Conservation (phyloP, 805 yeast species). For the Metschnikowia picachoensis region DNA sequence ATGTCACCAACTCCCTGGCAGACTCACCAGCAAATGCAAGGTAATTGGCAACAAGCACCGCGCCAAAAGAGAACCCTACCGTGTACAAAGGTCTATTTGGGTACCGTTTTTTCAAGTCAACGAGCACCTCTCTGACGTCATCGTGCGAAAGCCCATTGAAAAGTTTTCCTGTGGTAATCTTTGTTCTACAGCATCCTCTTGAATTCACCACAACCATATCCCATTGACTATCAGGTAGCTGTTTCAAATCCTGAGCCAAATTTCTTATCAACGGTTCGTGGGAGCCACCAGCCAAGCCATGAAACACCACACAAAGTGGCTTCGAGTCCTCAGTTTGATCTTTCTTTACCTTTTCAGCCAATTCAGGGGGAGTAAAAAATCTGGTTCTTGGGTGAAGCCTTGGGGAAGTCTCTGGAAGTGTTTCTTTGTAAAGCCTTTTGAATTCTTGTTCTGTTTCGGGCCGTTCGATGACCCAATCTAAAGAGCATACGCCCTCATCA, state of each 20-base stretch:
- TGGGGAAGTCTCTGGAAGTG: constrained; percentile 34
- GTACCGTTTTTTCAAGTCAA: constrained; percentile 44
- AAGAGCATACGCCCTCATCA: constrained; percentile 71
- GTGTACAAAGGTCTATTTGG: constrained; percentile 63
- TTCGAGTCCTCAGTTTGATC: constrained; percentile 27
- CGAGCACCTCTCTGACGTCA: constrained; percentile 57
- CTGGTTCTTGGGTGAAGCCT: constrained; percentile 51
- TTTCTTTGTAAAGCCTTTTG: constrained; percentile 22
- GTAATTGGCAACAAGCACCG: constrained; percentile 65
- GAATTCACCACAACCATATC: constrained; percentile 68
- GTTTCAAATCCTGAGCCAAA: constrained; percentile 39
- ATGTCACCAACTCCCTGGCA: constrained; percentile 33
- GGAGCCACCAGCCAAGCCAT: constrained; percentile 86
- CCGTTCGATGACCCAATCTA: constrained; percentile 61
- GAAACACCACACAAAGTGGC: constrained; percentile 64
- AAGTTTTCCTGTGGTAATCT: constrained; percentile 62
- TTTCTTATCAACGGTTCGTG: constrained; percentile 73
- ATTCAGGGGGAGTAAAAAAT: constrained; percentile 46
- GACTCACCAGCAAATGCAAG: constrained; percentile 52
- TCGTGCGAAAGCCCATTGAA: constrained; percentile 71
- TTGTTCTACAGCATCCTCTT: constrained; percentile 73
- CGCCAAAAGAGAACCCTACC: constrained; percentile 83
- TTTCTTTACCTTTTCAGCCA: constrained; percentile 20
- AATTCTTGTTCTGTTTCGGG: constrained; percentile 27
- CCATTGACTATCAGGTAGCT: constrained; percentile 33